Base-by-base conservation (phyloP, 306 rosid genomes). In the Citrullus amarus region DNA sequence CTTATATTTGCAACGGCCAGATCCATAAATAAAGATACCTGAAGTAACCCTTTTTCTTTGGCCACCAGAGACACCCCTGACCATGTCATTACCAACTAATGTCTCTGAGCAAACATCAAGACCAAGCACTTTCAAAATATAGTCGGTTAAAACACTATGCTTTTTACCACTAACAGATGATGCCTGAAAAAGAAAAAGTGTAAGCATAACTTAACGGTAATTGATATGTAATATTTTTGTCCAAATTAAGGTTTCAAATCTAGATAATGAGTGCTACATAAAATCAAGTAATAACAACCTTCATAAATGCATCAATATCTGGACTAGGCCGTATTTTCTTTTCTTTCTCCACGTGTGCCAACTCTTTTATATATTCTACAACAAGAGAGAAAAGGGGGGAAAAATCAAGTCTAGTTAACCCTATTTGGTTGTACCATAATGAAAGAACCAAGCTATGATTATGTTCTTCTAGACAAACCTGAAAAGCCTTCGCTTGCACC, bases 21-120 rank as follows among this genome's bases (percentile, higher is more conserved):
- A 32, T 32, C 36, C 36, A 44, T 9, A 8, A 2, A 43, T 43
- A 43, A 14, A 13, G 9, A 53, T 16, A 53, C 98, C 98, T 90
- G 98, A 87, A 18, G 98, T 93, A 16, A 93, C 98, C 84, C 98
- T 87, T 80, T 91, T 93, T 80, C 87, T 91, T 84, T 93, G 98
- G 75, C 98, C 98, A 46, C 98, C 98, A 3, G 98, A 93, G 60
- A 93, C 83, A 53, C 98, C 98, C 83, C 98, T 83, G 5, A 84
- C 79, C 97, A 93, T 93, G 16, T 93, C 97, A 59, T 48, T 93
- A 15, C 98, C 98, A 79, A 93, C 97, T 48, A 85, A 20, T 48
- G 98, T 93, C 36, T 93, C 97, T 22, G 98, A 85, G 79, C 98
- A 93, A 60, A 88, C 8, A 85, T 93, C 98, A 6, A 93, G 92